phyloP scores from a whole-genome alignment of 129 eudicot genomes.

The Silybum marianum region DNA sequence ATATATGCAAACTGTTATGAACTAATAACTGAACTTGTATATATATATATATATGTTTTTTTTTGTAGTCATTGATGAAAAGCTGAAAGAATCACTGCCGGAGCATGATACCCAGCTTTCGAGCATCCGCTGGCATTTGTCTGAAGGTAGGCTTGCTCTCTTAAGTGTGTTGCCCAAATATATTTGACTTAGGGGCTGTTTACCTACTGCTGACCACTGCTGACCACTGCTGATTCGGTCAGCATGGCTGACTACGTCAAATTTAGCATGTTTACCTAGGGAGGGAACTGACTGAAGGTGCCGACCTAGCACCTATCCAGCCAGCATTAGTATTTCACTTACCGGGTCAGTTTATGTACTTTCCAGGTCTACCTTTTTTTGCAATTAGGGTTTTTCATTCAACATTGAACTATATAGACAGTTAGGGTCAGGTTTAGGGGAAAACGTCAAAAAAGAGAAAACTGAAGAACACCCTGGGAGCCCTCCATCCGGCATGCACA shows the following conservation, averaged over 20 bases:
- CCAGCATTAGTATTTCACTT: not conserved
- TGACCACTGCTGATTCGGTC: not conserved
- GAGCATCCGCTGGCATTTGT: constrained; percentile 92
- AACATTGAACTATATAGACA: no score
- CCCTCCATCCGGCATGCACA: no score
- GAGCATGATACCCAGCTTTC: constrained; percentile 88
- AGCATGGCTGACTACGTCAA: not conserved
- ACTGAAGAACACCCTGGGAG: no score
- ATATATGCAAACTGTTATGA: constrained; percentile 10
- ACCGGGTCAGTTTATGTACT: no score
- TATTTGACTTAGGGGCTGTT: not conserved
- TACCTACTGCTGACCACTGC: not conserved
- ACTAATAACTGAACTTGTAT: not conserved
- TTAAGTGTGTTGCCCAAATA: not conserved
- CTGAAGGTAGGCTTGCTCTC: constrained; percentile 68
- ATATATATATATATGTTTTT: not conserved
- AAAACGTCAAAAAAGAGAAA: no score
- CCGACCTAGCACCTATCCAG: not conserved
- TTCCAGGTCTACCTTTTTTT: no score
- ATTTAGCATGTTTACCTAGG: not conserved
- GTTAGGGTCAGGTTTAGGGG: no score
- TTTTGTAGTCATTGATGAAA: constrained; percentile 86
- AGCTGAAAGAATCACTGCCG: constrained; percentile 74
- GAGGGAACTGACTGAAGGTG: not conserved
- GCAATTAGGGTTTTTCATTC: no score